Conservation (phyloP, 176 grass and related monocot genomes). For the Dendrocalamus sinicus region DNA sequence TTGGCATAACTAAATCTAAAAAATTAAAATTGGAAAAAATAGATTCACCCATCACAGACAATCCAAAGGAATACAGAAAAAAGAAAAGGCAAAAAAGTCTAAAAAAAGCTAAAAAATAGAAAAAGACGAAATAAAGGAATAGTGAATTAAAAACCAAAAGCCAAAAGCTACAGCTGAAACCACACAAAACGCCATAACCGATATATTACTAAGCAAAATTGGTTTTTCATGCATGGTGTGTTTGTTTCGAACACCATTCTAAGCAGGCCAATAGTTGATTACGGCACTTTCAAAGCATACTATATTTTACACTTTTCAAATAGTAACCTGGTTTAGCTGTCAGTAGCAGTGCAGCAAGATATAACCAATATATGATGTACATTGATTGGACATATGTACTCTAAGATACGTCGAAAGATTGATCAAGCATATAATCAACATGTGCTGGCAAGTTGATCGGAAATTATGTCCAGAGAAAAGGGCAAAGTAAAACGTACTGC, state of each 20-base stretch:
- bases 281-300: not conserved
- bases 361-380: not conserved
- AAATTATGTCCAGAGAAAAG: not conserved
- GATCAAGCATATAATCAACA: not conserved
- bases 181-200: not conserved
- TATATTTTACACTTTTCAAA: not conserved
- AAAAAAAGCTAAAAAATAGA: too few relatives aligned
- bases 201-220: conserved; percentile 17
- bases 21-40: too few relatives aligned
- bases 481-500: conserved; percentile 58
- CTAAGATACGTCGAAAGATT: not conserved
- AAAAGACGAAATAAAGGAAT: too few relatives aligned
- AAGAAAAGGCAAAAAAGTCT: too few relatives aligned
- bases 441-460: not conserved
- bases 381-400: not conserved
- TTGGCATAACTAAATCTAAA: too few relatives aligned
- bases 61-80: too few relatives aligned
- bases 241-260: not conserved
- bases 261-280: not conserved
- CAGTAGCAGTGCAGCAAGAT: not conserved
- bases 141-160: too few relatives aligned
- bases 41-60: too few relatives aligned
- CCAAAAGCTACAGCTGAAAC: too few relatives aligned
- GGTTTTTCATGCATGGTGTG: not conserved
- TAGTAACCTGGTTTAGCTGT: not conserved